Percentiles rank a stretch among this genome's conserved stretches.
phyloP scores from a whole-genome alignment of 2,329 filamentous ascomycete species.

The Fusarium gaditjirri region DNA sequence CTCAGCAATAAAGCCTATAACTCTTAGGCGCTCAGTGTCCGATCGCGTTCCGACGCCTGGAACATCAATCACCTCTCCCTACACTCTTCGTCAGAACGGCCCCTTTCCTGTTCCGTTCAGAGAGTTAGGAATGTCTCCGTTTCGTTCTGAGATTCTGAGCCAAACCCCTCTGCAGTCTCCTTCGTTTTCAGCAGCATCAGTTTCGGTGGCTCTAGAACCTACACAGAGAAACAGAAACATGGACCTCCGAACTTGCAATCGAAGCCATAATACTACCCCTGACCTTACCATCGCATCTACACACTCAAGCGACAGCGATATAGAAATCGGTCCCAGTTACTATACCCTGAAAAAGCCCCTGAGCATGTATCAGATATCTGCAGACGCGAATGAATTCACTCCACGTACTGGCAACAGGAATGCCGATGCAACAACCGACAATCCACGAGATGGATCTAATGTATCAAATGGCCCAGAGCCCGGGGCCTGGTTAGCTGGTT shows the following conservation, averaged over 20 bases:
- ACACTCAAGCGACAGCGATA: neutral
- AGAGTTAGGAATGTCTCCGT: neutral
- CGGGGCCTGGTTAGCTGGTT: conserved; percentile 18
- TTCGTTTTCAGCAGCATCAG: neutral
- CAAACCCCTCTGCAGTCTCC: neutral
- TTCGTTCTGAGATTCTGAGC: neutral
- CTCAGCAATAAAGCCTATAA: neutral
- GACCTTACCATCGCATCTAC: conserved; percentile 18
- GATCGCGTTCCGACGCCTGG: neutral
- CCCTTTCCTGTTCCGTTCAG: neutral
- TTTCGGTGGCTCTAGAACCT: neutral
- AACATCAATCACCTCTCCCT: neutral
- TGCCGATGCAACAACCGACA: conserved; percentile 1
- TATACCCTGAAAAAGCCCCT: neutral
- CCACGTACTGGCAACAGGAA: conserved; percentile 5
- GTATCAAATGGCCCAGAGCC: conserved; percentile 7
- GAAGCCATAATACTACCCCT: conserved; percentile 5
- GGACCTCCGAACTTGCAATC: neutral
- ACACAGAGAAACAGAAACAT: neutral
- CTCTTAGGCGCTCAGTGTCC: neutral
- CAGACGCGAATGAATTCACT: neutral
- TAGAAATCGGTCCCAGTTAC: neutral
- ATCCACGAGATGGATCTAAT: neutral
- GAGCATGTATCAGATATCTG: conserved; percentile 2
- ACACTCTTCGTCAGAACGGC: neutral